Evolutionary conservation across 176 grass and related monocot genomes (phyloP).

Genomic region (Echinochloa phyllopogon): DNA sequence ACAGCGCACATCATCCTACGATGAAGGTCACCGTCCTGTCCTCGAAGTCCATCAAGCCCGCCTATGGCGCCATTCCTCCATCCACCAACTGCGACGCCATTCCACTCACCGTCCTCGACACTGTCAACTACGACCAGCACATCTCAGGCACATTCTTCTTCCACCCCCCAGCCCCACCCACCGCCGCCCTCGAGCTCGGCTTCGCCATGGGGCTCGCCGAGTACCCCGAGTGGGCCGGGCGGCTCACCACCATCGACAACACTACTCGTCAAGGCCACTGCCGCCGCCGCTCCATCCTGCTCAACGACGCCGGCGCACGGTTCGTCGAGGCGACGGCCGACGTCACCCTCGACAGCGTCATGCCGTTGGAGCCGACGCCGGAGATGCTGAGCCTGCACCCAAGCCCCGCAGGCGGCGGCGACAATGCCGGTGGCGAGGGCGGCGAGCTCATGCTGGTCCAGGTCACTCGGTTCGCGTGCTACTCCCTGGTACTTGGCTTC

Average conservation of each 20-base stretch:
- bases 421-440: not conserved
- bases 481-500: not conserved
- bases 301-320: slow-evolving; percentile 29
- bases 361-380: not conserved
- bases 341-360: not conserved
- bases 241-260: not conserved
- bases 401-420: too few relatives aligned
- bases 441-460: slow-evolving; percentile 29
- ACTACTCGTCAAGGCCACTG: not conserved
- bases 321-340: slow-evolving; percentile 6
- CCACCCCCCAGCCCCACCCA: slow-evolving; percentile 10
- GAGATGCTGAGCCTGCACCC: not conserved
- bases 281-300: not conserved
- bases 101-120: slow-evolving; percentile 12
- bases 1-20: too few relatives aligned
- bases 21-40: too few relatives aligned
- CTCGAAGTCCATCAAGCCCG: too few relatives aligned
- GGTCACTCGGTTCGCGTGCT: slow-evolving; percentile 26
- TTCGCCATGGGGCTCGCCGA: slow-evolving; percentile 31
- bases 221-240: slow-evolving; percentile 40
- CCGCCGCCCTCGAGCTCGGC: not conserved
- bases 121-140: not conserved
- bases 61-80: too few relatives aligned
- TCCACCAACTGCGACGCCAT: not conserved
- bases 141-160: slow-evolving; percentile 22